Evolutionary conservation across 345 rosid genomes (phyloP).

Genomic region (Ceriops zippeliana): DNA sequence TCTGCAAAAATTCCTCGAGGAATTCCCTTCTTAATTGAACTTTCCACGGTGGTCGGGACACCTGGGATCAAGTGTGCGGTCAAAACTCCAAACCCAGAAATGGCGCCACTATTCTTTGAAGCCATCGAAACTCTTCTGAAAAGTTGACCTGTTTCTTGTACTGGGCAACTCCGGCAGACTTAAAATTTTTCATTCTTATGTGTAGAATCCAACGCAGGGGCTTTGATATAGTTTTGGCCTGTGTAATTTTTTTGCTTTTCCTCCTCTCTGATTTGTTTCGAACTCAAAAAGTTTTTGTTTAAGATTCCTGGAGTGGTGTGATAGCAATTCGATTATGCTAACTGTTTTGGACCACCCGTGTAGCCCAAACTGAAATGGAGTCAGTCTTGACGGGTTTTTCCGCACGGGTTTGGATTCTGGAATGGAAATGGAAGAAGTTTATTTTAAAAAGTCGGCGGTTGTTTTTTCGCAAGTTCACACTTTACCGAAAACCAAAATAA

Average conservation of each 20-base stretch:
- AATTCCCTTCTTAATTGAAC: constrained; percentile 79
- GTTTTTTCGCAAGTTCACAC: no score
- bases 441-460: no score
- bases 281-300: background rate
- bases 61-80: constrained; percentile 85
- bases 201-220: constrained; percentile 36
- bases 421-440: no score
- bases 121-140: constrained; percentile 69
- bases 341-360: no score
- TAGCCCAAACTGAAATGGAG: no score
- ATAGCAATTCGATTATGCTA: no score
- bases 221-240: constrained; percentile 25
- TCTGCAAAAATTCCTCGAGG: constrained; percentile 82
- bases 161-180: background rate
- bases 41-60: constrained; percentile 66
- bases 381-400: no score
- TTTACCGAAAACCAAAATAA: no score
- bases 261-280: background rate
- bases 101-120: constrained; percentile 88
- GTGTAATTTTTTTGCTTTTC: background rate
- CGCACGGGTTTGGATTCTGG: no score
- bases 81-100: constrained; percentile 88
- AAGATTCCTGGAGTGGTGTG: no score
- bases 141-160: constrained; percentile 28
- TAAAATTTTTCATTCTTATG: constrained; percentile 17